Evolutionary conservation across 2,329 filamentous ascomycete genomes (phyloP).

Genomic region (Triangularia verruculosa): DNA sequence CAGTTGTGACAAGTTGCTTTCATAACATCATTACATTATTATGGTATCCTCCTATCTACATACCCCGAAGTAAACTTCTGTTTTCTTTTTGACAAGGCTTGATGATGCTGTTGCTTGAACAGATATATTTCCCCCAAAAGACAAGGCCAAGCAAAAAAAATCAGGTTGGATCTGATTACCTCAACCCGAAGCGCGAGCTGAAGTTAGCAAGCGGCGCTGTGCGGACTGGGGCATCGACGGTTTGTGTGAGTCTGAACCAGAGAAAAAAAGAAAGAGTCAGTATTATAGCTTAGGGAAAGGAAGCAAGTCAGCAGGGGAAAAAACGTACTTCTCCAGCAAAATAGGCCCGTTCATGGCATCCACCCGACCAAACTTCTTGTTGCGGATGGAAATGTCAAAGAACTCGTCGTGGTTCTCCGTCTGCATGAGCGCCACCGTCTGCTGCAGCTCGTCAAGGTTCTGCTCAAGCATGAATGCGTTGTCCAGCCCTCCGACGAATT

Average conservation of each 20-base stretch:
- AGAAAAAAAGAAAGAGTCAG: background rate
- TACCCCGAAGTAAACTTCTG: background rate
- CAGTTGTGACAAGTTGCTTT: background rate
- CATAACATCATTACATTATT: conserved; percentile 3
- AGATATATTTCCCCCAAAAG: no score
- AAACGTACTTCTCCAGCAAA: conserved; percentile 80
- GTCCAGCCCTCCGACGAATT: conserved; percentile 83
- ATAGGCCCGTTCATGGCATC: conserved; percentile 86
- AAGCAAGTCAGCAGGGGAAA: conserved; percentile 1
- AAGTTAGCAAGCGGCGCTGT: conserved; percentile 68
- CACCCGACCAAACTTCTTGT: conserved; percentile 91
- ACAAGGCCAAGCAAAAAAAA: no score
- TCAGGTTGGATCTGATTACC: conserved; percentile 33
- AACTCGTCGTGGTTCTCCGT: conserved; percentile 93
- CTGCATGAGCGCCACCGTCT: conserved; percentile 86
- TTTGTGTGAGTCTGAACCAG: conserved; percentile 51
- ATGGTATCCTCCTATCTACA: background rate
- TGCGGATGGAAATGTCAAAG: conserved; percentile 84
- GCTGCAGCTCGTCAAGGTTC: conserved; percentile 87
- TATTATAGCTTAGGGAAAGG: background rate
- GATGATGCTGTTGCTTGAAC: no score
- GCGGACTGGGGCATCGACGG: conserved; percentile 56
- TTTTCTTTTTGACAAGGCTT: background rate
- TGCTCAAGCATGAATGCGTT: conserved; percentile 82
- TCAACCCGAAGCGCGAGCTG: conserved; percentile 72